phyloP scores from a whole-genome alignment of 345 rosid genomes.

The Abelmoschus esculentus region DNA sequence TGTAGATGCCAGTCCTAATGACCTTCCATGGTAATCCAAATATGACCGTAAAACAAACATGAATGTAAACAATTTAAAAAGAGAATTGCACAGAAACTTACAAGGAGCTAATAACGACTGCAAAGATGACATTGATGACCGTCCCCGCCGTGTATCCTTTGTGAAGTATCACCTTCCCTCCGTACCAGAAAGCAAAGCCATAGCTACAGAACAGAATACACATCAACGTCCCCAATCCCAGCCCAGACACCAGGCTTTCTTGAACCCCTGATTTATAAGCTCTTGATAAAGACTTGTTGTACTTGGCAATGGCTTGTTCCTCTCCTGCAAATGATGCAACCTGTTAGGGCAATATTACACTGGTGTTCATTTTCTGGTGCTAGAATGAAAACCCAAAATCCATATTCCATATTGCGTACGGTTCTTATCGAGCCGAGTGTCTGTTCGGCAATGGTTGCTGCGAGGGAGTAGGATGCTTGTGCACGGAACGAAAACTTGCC shows the following conservation, averaged over 20 bases:
- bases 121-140: slow-evolving; percentile 54
- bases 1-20: slow-evolving; percentile 71
- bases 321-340: slow-evolving; percentile 89
- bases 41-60: no score
- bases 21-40: slow-evolving; percentile 33
- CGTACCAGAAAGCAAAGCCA: slow-evolving; percentile 69
- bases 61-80: no score
- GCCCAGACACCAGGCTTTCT: slow-evolving; percentile 57
- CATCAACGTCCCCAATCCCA: slow-evolving; percentile 51
- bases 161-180: slow-evolving; percentile 63
- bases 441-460: slow-evolving; percentile 65
- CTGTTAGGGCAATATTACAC: slow-evolving; percentile 25
- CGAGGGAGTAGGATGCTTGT: slow-evolving; percentile 58
- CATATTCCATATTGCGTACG: slow-evolving; percentile 27
- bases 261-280: slow-evolving; percentile 59
- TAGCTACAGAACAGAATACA: slow-evolving; percentile 42
- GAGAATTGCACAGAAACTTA: slow-evolving; percentile 20
- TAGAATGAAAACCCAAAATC: neutral
- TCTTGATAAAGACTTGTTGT: slow-evolving; percentile 43
- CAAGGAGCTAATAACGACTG: slow-evolving; percentile 74
- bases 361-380: neutral
- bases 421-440: slow-evolving; percentile 75
- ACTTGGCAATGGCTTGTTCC: slow-evolving; percentile 51
- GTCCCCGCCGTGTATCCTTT: slow-evolving; percentile 69
- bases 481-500: slow-evolving; percentile 54